phyloP scores from a whole-genome alignment of 2,329 filamentous ascomycete genomes.

The Trichophyton mentagrophytes region DNA sequence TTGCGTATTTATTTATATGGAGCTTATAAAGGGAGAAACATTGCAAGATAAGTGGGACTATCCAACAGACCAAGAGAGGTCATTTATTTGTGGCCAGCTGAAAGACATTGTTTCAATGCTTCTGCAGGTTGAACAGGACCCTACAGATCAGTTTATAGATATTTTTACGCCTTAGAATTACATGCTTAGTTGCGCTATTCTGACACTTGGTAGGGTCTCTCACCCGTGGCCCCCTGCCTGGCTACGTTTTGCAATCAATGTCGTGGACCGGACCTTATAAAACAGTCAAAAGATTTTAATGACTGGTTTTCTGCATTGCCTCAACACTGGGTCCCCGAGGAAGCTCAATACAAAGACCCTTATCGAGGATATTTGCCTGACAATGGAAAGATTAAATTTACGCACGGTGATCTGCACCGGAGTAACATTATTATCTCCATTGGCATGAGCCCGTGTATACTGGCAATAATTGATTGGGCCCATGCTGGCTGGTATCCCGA shows the following conservation, averaged over 20 bases:
- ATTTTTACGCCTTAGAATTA: neutral
- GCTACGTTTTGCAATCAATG: conserved; percentile 16
- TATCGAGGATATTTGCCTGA: conserved; percentile 19
- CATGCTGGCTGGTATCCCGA: conserved; percentile 25
- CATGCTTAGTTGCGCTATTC: neutral
- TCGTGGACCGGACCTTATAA: conserved; percentile 15
- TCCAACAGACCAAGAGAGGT: conserved; percentile 11
- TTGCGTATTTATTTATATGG: conserved; percentile 24
- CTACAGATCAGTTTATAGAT: conserved; percentile 18
- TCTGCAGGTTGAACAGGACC: conserved; percentile 15
- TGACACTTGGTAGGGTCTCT: conserved; percentile 14
- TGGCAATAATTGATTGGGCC: conserved; percentile 22
- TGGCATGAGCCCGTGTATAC: conserved; percentile 11
- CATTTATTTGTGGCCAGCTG: conserved; percentile 13
- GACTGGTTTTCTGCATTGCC: conserved; percentile 19
- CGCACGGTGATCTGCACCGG: conserved; percentile 24
- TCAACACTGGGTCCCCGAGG: conserved; percentile 8
- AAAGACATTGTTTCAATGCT: conserved; percentile 12
- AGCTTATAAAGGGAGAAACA: conserved; percentile 20
- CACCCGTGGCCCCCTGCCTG: conserved; percentile 9
- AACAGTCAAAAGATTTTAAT: conserved; percentile 17
- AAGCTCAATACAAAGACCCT: conserved; percentile 12
- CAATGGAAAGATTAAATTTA: conserved; percentile 20
- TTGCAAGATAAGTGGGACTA: conserved; percentile 18
- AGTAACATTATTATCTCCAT: conserved; percentile 21